These are phyloP conservation scores for Carex kokanica DNA, from an alignment of 176 grass and related monocot species.

Conservation along the genomic window DNA sequence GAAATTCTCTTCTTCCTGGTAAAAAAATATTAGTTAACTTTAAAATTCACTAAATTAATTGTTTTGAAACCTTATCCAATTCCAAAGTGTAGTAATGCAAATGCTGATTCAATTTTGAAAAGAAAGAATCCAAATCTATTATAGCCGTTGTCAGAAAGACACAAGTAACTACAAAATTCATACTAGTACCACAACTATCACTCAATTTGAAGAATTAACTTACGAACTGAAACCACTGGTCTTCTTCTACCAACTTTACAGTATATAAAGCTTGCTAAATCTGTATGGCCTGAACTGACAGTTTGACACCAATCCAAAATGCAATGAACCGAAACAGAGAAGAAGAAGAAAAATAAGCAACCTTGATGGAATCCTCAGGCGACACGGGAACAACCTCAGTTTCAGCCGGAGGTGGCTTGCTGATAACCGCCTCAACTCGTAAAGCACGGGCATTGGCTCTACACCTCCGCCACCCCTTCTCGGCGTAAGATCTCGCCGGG, in stretches of 20 bases:
- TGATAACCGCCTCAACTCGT: slow-evolving; percentile 48
- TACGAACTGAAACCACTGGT: background rate
- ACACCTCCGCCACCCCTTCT: slow-evolving; percentile 33
- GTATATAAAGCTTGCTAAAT: background rate
- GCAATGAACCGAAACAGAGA: slow-evolving; percentile 3
- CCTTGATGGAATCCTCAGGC: slow-evolving; percentile 48
- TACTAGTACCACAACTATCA: background rate
- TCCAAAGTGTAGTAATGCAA: background rate
- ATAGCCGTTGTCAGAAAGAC: background rate
- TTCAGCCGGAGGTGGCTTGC: slow-evolving; percentile 45
- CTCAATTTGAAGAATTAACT: background rate
- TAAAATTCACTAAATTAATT: slow-evolving; percentile 13
- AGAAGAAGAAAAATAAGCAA: slow-evolving; percentile 9
- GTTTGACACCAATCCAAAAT: slow-evolving; percentile 14
- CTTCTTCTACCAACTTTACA: background rate
- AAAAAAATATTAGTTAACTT: slow-evolving; percentile 19
- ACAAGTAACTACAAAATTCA: background rate
- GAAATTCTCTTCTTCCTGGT: slow-evolving; percentile 72
- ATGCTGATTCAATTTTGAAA: background rate
- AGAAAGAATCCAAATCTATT: background rate
- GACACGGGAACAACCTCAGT: slow-evolving; percentile 56
- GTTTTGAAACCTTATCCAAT: background rate
- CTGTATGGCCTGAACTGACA: background rate
- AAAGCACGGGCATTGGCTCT: slow-evolving; percentile 35
- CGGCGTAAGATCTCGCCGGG: slow-evolving; percentile 23